Percentiles rank a stretch among this genome's conserved stretches.
These are phyloP conservation scores for Auricularia sp. DNA, from an alignment of 768 basidiomycete species.

Conservation along the genomic window DNA sequence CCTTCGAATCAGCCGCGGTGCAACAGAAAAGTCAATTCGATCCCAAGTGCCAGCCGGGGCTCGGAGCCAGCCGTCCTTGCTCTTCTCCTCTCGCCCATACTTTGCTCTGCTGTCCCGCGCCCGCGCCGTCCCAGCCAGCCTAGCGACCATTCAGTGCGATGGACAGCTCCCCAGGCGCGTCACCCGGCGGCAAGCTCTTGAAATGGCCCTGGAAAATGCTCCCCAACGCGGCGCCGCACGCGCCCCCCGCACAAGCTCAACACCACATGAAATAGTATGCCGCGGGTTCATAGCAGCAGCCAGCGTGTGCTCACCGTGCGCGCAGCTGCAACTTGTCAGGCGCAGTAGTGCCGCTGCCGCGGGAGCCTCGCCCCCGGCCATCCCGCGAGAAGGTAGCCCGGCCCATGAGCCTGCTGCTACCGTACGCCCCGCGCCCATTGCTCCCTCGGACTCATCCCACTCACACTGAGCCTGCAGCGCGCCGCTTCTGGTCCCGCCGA, in stretches of 20 bases:
- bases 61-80: too few relatives aligned
- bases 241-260: neutral
- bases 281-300: neutral
- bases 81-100: too few relatives aligned
- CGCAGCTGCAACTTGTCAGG: neutral
- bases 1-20: too few relatives aligned
- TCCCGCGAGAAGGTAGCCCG: neutral
- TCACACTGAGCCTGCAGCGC: neutral
- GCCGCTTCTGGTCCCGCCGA: neutral
- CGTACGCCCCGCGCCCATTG: neutral
- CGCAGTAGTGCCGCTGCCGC: neutral
- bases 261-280: neutral
- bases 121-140: too few relatives aligned
- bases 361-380: neutral
- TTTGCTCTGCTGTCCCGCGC: too few relatives aligned
- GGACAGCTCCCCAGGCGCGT: neutral
- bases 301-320: neutral
- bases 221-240: neutral
- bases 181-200: neutral
- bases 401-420: neutral
- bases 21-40: too few relatives aligned
- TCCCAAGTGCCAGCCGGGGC: too few relatives aligned
- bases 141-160: neutral
- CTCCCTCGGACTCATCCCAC: neutral
- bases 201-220: neutral